Evolutionary conservation across 768 basidiomycete species (phyloP).

Genomic region (Lactarius sanguifluus): DNA sequence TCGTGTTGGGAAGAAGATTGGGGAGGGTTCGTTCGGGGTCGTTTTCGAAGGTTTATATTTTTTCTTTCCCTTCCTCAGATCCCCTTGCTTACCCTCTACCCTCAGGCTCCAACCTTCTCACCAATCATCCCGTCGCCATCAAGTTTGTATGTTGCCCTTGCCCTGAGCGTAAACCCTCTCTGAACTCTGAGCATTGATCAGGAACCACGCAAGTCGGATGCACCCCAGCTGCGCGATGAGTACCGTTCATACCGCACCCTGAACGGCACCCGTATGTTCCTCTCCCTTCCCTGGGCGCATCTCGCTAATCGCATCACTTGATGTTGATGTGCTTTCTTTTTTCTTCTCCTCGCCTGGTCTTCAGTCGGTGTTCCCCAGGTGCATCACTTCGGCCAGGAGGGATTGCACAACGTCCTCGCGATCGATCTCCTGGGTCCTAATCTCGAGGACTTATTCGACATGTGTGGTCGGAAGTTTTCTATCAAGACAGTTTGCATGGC

Average conservation of each 20-base stretch:
- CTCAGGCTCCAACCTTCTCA: slow-evolving; percentile 80
- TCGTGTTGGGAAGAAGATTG: slow-evolving; percentile 97
- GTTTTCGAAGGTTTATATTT: slow-evolving; percentile 81
- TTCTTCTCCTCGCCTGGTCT: neutral
- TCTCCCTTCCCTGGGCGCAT: slow-evolving; percentile 5
- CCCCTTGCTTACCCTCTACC: slow-evolving; percentile 16
- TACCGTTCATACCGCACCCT: slow-evolving; percentile 96
- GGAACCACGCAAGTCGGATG: slow-evolving; percentile 97
- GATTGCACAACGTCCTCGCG: slow-evolving; percentile 92
- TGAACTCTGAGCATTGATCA: slow-evolving; percentile 35
- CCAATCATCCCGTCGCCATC: slow-evolving; percentile 88
- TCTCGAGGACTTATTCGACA: slow-evolving; percentile 96
- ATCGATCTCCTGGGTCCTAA: slow-evolving; percentile 97
- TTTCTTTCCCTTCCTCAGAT: slow-evolving; percentile 3
- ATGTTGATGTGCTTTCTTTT: neutral
- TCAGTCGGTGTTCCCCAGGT: slow-evolving; percentile 96
- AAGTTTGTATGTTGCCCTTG: slow-evolving; percentile 74
- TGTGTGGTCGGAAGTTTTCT: slow-evolving; percentile 97
- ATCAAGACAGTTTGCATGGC: slow-evolving; percentile 99
- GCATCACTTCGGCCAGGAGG: slow-evolving; percentile 98
- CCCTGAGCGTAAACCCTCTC: slow-evolving; percentile 13
- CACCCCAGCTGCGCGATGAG: slow-evolving; percentile 95
- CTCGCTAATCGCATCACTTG: slow-evolving; percentile 11
- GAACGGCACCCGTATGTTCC: slow-evolving; percentile 75
- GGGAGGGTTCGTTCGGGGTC: slow-evolving; percentile 98